Base-by-base conservation (phyloP, 352 stramenopile genomes). In the Globisporangium irregulare region DNA sequence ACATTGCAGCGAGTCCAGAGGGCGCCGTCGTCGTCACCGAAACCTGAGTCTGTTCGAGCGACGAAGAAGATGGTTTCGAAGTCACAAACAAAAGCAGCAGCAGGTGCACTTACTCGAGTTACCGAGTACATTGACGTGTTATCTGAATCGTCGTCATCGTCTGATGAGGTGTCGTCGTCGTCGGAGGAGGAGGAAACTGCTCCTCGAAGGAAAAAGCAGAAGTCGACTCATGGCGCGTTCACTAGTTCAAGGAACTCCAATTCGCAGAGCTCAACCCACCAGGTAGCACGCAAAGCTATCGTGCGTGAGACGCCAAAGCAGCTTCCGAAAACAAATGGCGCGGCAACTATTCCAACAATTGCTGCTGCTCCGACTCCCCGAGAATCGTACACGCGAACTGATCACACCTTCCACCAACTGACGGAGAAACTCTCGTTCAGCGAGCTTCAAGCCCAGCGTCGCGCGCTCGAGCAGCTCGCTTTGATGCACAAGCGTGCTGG, bases 401-500 rank as follows among this genome's bases (percentile, higher is more conserved):
- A 71, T 48, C 48, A 56, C 2, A 51, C 29, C 5, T 62, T 38
- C 32, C 27, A 50, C 25, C 27, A 38, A 10, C 34, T 73, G 15
- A 73, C 55, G 4, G 67, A 73, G 36, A 70, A 64, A 50, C 51
- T 73, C 38, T 70, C 67, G 43, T 66, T 62, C 41, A 73, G 64
- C 36, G 67, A 73, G n/a, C 62, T 73, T n/a, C 67, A 73, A 56
- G 67, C 67, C 1, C 67, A 73, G 62, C 62, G 56, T 12, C 67
- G 46, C 22, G 63, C 59, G 20, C 43, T 73, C 18, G 63, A 70
- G 27, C 62, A 70, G 12, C 27, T 73, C 55, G n/a, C 22, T 8
- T 53, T 59, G 20, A 75, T 82, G 70, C 82, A 82, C 51, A 75
- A 72, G 29, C 68, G 76, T 20, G 48, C 59, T 22, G 57, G 14